Evolutionary conservation across 1,139 yeast species (phyloP), one percentile per base, ranked within the genome.

Genomic region (Lodderomyces jiufengensis): DNA sequence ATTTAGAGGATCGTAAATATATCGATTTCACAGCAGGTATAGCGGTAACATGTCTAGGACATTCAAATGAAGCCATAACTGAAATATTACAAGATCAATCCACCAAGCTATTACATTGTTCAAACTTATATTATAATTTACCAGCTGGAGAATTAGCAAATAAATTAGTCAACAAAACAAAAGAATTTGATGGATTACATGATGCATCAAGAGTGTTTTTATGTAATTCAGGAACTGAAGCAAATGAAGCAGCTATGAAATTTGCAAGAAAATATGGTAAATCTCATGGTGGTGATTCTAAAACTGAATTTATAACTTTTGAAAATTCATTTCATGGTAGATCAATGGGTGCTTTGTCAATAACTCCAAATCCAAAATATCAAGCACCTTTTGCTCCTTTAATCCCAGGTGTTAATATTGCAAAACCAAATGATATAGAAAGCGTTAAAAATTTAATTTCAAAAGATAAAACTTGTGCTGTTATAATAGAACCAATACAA

Each of bases 41-140:
- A 48, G 97, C 98, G 1, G 98, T 92, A 11, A 90, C 96, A n/a
- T 81, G 85, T 1, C 67, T 92, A 45, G 98, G 98, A 3, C 98
- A 92, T 58, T 69, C 88, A 23, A 75, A 92, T 51, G 78, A 80
- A 4, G 81, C 78, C 44, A 72, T 92, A 27, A 73, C 95, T 4
- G 66, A 81, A 40, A 76, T 92, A 43, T 58, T 88, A 42, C 59
- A 65, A 39, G 82, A 83, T 32, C 98, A 92, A 61, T 77, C 92
- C 1, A 59, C 62, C 27, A 79, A 82, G 9, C 66, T 92, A 46
- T 70, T 88, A 40, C 98, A 92, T 55, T 76, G 88, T 43, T 85
- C 95, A 4, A 92, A 92, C 54, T 66, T 92, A 46, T 90, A 80
- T 63, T 82, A 85, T 59, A 90, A 90, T 54, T 69, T 83, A 40